Evolutionary conservation across 1,284 basidiomycete genomes (phyloP).

Genomic region (Filobasidium uniguttulatum): DNA sequence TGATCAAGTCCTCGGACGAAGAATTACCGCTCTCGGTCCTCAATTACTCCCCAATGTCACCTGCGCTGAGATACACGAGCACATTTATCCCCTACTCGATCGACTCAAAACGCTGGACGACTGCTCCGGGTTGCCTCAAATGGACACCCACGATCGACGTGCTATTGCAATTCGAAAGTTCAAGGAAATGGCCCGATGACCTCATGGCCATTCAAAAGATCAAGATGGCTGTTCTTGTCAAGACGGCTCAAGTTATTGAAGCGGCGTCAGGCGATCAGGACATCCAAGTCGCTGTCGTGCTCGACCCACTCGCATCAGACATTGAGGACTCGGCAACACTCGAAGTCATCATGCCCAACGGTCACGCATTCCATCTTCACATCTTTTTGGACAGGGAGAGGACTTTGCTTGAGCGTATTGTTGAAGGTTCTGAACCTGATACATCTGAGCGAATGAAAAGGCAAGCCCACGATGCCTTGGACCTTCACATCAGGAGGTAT

Average conservation of each 20-base stretch:
- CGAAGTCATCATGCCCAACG: slow-evolving; percentile 64
- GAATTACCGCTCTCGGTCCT: slow-evolving; percentile 66
- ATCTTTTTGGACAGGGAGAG: slow-evolving; percentile 84
- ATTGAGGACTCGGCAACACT: slow-evolving; percentile 59
- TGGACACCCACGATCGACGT: slow-evolving; percentile 59
- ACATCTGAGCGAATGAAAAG: slow-evolving; percentile 26
- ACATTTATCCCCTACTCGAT: slow-evolving; percentile 59
- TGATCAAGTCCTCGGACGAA: slow-evolving; percentile 64
- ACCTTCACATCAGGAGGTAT: slow-evolving; percentile 56
- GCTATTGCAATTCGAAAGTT: slow-evolving; percentile 76
- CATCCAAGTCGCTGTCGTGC: slow-evolving; percentile 41
- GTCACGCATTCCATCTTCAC: slow-evolving; percentile 71
- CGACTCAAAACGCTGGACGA: slow-evolving; percentile 34
- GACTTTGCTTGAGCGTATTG: slow-evolving; percentile 58
- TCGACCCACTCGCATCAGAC: slow-evolving; percentile 40
- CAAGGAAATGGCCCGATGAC: slow-evolving; percentile 89
- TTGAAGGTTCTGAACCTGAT: slow-evolving; percentile 36
- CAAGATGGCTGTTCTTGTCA: slow-evolving; percentile 84
- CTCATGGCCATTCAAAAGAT: slow-evolving; percentile 83
- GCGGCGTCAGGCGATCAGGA: slow-evolving; percentile 44
- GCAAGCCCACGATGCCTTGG: slow-evolving; percentile 47
- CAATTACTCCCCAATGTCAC: slow-evolving; percentile 55
- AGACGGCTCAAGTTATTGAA: slow-evolving; percentile 53
- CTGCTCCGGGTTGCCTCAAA: slow-evolving; percentile 44
- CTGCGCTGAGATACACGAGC: slow-evolving; percentile 68